Base-by-base conservation (phyloP, 1,284 basidiomycete genomes). In the Pseudozyma thailandica region DNA sequence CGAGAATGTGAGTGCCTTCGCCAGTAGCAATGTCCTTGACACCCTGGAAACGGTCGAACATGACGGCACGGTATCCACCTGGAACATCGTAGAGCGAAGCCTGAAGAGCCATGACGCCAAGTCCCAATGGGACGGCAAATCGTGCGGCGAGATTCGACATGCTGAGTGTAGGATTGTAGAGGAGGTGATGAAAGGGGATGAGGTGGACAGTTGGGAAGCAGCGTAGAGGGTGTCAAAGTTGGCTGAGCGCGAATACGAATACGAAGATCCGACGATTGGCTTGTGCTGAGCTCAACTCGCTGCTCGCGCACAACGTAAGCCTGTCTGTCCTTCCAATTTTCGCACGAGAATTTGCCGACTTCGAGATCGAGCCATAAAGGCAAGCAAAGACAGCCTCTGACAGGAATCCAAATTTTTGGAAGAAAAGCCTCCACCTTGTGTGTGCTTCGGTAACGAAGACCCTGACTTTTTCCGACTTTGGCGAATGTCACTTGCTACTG, bases 1-100 rank as follows among this genome's bases (percentile, higher is more conserved):
- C 86, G 62, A 98, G 87, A 84, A 99, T 90, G 85, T 99, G 96
- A 5, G 96, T 99, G n/a, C 96, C 96, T 85, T 99, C 78, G 48
- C 54, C 31, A n/a, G 70, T 63, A 27, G 77, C 68, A 50, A 64
- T 47, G 46, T 69, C 61, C 66, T 79, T 73, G 46, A 98, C 94
- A 84, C 96, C 96, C 55, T 90, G 88, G 85, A 98, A 98, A 79
- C 95, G 88, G 85, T 98, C 95, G 85, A 98, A 98, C 90, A 98
- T 94, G 77, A 98, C 95, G 26, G 96, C 95, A 55, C 92, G 88
- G 85, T 91, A 94, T 44, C 94, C 94, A 50, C 83, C 83, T 20
- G 81, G 81, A 15, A 84, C 83, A 61, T 83, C 82, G 71, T 83
- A 83, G 45, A 84, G 74, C 33, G 78, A 80, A 8, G 83, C 76